phyloP scores from a whole-genome alignment of 768 basidiomycete species.

The Calocybe gangraenosa region DNA sequence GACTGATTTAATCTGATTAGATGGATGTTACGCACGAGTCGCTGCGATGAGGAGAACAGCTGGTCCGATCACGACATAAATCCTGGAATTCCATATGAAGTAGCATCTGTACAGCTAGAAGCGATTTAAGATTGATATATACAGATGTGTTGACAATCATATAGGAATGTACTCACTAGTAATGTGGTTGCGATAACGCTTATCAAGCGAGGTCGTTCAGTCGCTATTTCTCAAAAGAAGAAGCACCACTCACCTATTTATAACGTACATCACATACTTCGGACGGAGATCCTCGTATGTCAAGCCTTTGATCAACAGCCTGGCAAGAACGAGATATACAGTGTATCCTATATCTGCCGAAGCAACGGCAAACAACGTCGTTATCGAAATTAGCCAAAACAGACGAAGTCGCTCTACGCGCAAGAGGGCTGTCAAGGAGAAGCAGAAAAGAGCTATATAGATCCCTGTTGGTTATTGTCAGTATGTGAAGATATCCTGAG shows the following conservation, averaged over 20 bases:
- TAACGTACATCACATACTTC: constrained; percentile 16
- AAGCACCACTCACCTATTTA: constrained; percentile 13
- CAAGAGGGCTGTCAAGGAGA: constrained; percentile 6
- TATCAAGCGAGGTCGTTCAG: background rate
- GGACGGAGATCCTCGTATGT: constrained; percentile 14
- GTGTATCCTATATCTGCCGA: constrained; percentile 16
- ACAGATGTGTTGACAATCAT: background rate
- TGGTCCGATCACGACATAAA: constrained; percentile 11
- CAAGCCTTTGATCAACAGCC: constrained; percentile 6
- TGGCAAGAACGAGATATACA: constrained; percentile 9
- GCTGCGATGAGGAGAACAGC: constrained; percentile 9
- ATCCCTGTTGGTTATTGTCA: constrained; percentile 10
- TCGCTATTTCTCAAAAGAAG: background rate
- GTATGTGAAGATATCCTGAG: background rate
- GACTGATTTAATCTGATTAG: background rate
- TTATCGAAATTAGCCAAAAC: constrained; percentile 4
- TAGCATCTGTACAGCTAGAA: constrained; percentile 17
- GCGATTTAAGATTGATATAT: background rate
- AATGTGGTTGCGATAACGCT: constrained; percentile 16
- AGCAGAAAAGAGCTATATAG: constrained; percentile 9
- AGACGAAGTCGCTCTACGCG: constrained; percentile 2
- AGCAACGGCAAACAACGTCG: constrained; percentile 13
- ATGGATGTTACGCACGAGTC: constrained; percentile 11
- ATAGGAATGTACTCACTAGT: constrained; percentile 8
- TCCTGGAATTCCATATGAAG: constrained; percentile 13